Evolutionary conservation across 768 basidiomycete species (phyloP).

Genomic region (Cubamyces sp.): DNA sequence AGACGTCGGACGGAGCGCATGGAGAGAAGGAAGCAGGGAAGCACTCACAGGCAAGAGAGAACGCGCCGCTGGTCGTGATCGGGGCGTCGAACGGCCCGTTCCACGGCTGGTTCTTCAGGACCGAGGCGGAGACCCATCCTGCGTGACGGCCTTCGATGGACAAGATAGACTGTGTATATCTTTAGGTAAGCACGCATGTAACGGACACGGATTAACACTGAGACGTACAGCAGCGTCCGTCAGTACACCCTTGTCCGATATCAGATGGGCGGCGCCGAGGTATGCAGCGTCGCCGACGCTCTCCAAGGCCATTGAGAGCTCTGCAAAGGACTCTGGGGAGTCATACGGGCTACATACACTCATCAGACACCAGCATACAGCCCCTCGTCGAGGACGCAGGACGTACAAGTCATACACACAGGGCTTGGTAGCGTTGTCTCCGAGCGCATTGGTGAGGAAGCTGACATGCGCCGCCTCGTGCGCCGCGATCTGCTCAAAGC

Average conservation of each 20-base stretch:
- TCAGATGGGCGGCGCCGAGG: constrained; percentile 53
- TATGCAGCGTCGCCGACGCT: constrained; percentile 60
- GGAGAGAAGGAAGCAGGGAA: constrained; percentile 42
- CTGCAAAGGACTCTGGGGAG: constrained; percentile 47
- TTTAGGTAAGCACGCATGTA: neutral
- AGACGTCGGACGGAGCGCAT: neutral
- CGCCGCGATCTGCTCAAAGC: constrained; percentile 55
- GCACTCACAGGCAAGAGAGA: constrained; percentile 44
- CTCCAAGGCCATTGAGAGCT: constrained; percentile 51
- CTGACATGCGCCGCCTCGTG: constrained; percentile 62
- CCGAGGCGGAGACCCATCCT: constrained; percentile 50
- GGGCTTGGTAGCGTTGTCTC: constrained; percentile 47
- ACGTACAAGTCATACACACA: constrained; percentile 66
- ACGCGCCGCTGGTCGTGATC: constrained; percentile 43
- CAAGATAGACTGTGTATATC: constrained; percentile 47
- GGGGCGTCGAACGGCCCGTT: constrained; percentile 48
- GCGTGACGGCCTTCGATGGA: constrained; percentile 56
- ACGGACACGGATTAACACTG: neutral
- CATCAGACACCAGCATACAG: neutral
- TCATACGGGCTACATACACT: constrained; percentile 42
- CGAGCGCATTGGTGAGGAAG: constrained; percentile 50
- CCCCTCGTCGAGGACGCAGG: neutral
- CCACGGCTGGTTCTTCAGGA: constrained; percentile 46
- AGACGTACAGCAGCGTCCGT: constrained; percentile 49
- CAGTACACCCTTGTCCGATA: constrained; percentile 48